Conservation (phyloP, 805 yeast species). For the Lachancea thermotolerans region DNA sequence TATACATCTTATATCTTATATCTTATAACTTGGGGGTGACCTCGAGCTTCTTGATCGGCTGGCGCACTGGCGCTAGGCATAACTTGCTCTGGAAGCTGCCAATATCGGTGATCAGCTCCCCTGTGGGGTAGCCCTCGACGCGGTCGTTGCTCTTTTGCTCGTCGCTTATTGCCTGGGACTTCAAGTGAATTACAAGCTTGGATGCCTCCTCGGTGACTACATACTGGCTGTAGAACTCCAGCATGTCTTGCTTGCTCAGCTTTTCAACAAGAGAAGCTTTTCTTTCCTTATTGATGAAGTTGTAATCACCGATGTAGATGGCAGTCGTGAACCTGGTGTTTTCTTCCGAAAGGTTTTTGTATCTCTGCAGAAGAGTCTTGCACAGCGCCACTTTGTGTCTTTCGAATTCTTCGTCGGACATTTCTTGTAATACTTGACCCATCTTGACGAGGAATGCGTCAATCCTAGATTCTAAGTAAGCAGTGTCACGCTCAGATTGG, state of each 20-base stretch:
- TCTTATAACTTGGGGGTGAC: conserved; percentile 12
- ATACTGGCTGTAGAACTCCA: conserved; percentile 44
- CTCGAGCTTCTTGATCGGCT: conserved; percentile 38
- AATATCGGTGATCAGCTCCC: conserved; percentile 38
- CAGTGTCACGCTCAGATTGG: conserved; percentile 76
- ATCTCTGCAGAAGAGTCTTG: conserved; percentile 58
- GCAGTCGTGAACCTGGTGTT: conserved; percentile 54
- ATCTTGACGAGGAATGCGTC: conserved; percentile 52
- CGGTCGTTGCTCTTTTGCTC: conserved; percentile 16
- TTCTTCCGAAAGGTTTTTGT: conserved; percentile 77
- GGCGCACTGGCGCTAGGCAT: conserved; percentile 54
- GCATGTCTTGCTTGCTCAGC: conserved; percentile 51
- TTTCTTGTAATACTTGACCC: conserved; percentile 38
- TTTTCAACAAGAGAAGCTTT: conserved; percentile 51
- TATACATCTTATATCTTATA: neutral
- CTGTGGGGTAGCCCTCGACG: conserved; percentile 40
- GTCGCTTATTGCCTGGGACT: conserved; percentile 38
- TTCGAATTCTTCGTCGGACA: conserved; percentile 59
- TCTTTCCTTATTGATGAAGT: conserved; percentile 52
- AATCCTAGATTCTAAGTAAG: conserved; percentile 70
- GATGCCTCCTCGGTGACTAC: conserved; percentile 35
- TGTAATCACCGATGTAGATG: conserved; percentile 71
- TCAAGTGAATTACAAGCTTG: conserved; percentile 54
- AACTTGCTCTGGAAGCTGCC: conserved; percentile 52
- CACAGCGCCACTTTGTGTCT: conserved; percentile 65